Base-by-base conservation (phyloP, 371 early-diverging fungal genomes). In the Neoconidiobolus thromboides region DNA sequence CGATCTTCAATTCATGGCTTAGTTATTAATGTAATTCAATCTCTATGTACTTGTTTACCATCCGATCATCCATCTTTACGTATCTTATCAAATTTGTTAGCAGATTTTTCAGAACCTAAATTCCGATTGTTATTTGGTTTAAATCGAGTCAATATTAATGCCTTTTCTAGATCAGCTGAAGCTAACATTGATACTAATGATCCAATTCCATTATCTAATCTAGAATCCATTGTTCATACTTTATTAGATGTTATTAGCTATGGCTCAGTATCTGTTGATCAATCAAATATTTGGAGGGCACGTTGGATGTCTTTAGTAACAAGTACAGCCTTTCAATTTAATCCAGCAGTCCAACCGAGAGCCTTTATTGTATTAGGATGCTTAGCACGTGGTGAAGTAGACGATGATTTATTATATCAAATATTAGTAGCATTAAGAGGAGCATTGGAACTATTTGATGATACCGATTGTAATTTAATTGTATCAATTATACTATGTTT, bases 281-380 rank as follows among this genome's bases (percentile, higher is more conserved):
- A 85, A 48, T 81, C 83, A 0, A 86, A 85, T 66, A 77, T 75
- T 9, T 89, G 92, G 83, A 82, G 89, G 58, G 81, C 92, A 6
- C 74, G 92, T 53, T 93, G 92, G 91, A 87, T 92, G 78, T 80
- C 88, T 48, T 69, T 95, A 60, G 85, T 91, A 2, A 82, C 92
- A 0, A 85, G 87, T 51, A 86, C 87, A 15, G 90, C 93, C 0
- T 95, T 95, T 80, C 88, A 90, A 62, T 86, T 84, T 69, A 91
- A 93, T 64, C 91, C 87, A 5, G 88, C 90, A 0, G 78, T 92
- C 42, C 96, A 95, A 68, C 94, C 93, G 0, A 82, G 94, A 36
- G 87, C 93, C 0, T 95, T 94, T 73, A 86, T 93, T 12, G 81
- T 86, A 2, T 73, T 95, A 26, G 96, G 94, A 5, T 85, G 85